phyloP scores from a whole-genome alignment of 2,329 filamentous ascomycete genomes.

The Alternaria infectoria region DNA sequence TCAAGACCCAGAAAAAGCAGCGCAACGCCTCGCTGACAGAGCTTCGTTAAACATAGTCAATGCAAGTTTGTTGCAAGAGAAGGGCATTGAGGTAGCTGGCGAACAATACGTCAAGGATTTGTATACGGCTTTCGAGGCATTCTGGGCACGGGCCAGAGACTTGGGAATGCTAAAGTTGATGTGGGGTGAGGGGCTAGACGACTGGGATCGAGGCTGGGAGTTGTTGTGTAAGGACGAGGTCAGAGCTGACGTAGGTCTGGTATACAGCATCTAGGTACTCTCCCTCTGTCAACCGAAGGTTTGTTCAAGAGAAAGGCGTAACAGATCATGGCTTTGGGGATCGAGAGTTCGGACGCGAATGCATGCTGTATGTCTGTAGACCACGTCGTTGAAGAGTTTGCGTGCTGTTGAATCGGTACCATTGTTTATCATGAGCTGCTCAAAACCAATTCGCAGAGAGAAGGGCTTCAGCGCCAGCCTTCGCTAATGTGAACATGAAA shows the following conservation, averaged over 20 bases:
- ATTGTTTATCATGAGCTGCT: background rate
- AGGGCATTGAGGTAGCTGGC: slow-evolving; percentile 25
- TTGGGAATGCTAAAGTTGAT: slow-evolving; percentile 24
- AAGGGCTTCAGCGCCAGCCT: background rate
- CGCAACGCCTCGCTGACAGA: background rate
- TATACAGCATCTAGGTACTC: slow-evolving; percentile 8
- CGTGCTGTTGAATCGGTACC: background rate
- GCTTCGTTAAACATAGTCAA: slow-evolving; percentile 19
- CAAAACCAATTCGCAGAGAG: background rate
- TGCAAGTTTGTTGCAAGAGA: slow-evolving; percentile 27
- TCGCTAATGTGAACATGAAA: background rate
- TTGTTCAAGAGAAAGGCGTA: background rate
- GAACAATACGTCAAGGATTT: slow-evolving; percentile 26
- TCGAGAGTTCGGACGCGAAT: background rate
- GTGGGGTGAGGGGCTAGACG: slow-evolving; percentile 31
- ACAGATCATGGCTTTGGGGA: background rate
- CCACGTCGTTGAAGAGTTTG: background rate
- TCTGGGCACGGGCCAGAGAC: background rate
- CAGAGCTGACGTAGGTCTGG: slow-evolving; percentile 22
- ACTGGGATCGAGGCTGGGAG: slow-evolving; percentile 32
- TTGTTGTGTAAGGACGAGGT: slow-evolving; percentile 28
- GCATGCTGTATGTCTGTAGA: background rate
- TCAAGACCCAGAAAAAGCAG: slow-evolving; percentile 9
- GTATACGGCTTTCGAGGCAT: background rate
- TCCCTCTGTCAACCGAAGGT: background rate